These are phyloP conservation scores for Colletotrichum phormii DNA, from an alignment of 2,329 filamentous ascomycete genomes.

Conservation along the genomic window DNA sequence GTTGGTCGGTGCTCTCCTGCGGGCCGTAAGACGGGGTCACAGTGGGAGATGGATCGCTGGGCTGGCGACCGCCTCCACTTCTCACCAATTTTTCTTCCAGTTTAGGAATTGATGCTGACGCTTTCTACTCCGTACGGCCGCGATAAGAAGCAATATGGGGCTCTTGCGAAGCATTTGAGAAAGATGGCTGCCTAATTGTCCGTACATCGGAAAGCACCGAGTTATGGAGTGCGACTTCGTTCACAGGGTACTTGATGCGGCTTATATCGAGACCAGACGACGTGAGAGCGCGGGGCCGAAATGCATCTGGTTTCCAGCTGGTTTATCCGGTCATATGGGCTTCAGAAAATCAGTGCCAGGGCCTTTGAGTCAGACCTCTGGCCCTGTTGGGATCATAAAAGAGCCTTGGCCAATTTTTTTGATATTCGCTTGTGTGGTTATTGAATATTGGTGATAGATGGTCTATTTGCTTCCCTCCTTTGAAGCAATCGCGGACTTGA, in stretches of 20 bases:
- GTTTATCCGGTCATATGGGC: not conserved
- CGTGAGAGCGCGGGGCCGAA: not conserved
- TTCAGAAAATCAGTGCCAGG: not conserved
- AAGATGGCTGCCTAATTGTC: not conserved
- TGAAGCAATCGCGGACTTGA: slow-evolving; percentile 27
- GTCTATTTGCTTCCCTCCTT: not conserved
- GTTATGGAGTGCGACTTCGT: not conserved
- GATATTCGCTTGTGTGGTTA: not conserved
- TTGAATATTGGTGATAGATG: not conserved
- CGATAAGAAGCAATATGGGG: not conserved
- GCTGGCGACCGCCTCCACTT: not conserved
- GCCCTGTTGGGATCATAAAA: fast-evolving
- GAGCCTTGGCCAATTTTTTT: fast-evolving
- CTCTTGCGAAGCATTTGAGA: not conserved
- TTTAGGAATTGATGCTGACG: not conserved
- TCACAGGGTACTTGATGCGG: not conserved
- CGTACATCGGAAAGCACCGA: not conserved
- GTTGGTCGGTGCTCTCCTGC: too few relatives aligned
- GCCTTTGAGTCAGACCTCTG: not conserved
- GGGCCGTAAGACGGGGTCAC: too few relatives aligned
- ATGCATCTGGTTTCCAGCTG: not conserved
- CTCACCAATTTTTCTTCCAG: not conserved
- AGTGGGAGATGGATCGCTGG: too few relatives aligned
- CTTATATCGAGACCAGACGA: not conserved
- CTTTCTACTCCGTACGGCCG: not conserved